A percentile compares a stretch with the other conserved stretches of the same genome.
phyloP scores from a whole-genome alignment of 2,329 filamentous ascomycete species.

The Aspergillus melleus region DNA sequence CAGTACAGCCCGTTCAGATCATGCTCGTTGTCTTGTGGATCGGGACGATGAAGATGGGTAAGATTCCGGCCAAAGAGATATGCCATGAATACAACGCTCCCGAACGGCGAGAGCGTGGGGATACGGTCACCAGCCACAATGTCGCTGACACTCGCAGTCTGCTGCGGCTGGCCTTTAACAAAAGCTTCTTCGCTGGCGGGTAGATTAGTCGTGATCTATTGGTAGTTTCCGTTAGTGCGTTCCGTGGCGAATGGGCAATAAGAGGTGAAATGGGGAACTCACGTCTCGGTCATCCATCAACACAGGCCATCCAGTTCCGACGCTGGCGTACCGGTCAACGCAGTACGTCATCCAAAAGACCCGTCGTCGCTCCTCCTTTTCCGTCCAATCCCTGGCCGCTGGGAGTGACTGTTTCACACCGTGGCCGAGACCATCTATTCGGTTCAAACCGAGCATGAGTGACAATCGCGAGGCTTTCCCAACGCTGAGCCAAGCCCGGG shows the following conservation, averaged over 20 bases:
- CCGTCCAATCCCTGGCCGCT: constrained; percentile 87
- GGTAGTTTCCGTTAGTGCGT: constrained; percentile 22
- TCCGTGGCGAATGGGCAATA: background rate
- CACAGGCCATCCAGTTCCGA: constrained; percentile 98
- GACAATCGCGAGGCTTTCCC: constrained; percentile 77
- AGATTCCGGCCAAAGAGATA: constrained; percentile 88
- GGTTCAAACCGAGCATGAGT: constrained; percentile 91
- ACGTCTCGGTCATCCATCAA: constrained; percentile 84
- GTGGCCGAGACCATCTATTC: constrained; percentile 75
- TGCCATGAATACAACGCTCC: constrained; percentile 79
- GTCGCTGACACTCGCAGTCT: constrained; percentile 63
- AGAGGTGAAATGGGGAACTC: constrained; percentile 23
- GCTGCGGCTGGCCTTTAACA: constrained; percentile 72
- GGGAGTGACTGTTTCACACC: constrained; percentile 92
- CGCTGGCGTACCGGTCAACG: constrained; percentile 87
- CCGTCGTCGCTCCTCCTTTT: constrained; percentile 83
- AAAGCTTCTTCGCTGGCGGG: constrained; percentile 84
- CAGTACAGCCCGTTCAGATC: constrained; percentile 94
- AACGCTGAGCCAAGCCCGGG: constrained; percentile 89
- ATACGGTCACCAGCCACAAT: constrained; percentile 65
- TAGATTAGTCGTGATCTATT: constrained; percentile 74
- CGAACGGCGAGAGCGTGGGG: constrained; percentile 72
- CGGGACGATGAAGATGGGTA: constrained; percentile 84
- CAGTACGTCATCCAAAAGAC: constrained; percentile 96
- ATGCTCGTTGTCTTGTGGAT: constrained; percentile 75